Base-by-base conservation (phyloP, 495 filamentous ascomycete genomes). In the Penicillium subrubescens region DNA sequence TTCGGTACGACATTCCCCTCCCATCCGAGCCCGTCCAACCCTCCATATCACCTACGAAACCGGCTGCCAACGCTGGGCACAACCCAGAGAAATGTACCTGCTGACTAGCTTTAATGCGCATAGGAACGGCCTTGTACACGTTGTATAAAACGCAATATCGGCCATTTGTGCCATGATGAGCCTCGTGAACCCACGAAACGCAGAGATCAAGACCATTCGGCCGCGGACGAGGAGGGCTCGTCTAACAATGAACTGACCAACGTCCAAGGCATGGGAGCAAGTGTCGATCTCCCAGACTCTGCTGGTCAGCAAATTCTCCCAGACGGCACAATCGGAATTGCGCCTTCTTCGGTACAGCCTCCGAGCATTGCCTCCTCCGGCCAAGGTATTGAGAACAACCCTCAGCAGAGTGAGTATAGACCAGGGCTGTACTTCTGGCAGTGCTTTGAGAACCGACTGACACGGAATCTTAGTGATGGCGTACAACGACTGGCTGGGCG, bases 81-180 rank as follows among this genome's bases (percentile, higher is more conserved):
- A 63, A 29, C 23, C 63, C 50, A 44, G 29, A 66, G 62, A 50
- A 57, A 63, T 63, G 59, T 60, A 58, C 60, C 61, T 72, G 72
- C 74, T 76, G 73, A 75, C 71, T 62, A 61, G 59, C 67, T 53
- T 68, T 12, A 37, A 60, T 59, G 61, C 66, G 23, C 72, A 39
- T 76, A 95, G 93, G 92, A 96, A 79, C 90, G 95, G 73, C 95
- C 95, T 57, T 99, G 95, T 85, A 92, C 92, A 61, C 88, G 95
- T 81, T 99, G 95, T 84, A 92, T 99, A 82, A 98, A 98, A 79
- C 90, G 95, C 72, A 96, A 96, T 83, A 99, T 99, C 76, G 95
- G 94, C 68, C 95, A 98, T 84, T 83, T 99, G 61, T 99, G 95
- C 80, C 95, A 98, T 81, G 95, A 99, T 76, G 95, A 98, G 79